Conservation (phyloP, 2,329 filamentous ascomycete species). For the Davidsoniella eucalypti region DNA sequence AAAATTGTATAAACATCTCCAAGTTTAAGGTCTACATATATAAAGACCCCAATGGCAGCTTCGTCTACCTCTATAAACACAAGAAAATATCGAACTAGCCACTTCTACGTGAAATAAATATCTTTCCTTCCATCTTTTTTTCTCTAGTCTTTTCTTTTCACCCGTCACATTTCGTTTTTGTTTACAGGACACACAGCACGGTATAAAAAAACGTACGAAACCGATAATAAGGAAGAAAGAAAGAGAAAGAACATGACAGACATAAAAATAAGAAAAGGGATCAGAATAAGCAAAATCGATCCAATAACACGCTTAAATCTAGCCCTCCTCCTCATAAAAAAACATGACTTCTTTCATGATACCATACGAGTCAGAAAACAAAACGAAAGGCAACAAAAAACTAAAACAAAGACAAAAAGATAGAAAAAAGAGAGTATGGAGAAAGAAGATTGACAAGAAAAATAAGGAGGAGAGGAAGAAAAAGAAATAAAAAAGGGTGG, state of each 20-base stretch:
- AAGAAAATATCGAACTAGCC: too few species aligned
- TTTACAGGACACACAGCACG: not conserved
- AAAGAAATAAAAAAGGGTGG: not conserved
- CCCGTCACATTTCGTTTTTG: not conserved
- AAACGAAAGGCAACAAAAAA: not conserved
- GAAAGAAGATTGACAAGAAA: not conserved
- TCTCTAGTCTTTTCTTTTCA: not conserved
- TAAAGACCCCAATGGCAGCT: too few species aligned
- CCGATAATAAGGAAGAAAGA: conserved; percentile 13
- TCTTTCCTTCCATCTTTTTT: too few species aligned
- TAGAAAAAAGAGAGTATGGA: not conserved
- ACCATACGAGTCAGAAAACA: not conserved
- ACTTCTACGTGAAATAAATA: too few species aligned
- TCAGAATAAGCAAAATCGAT: not conserved
- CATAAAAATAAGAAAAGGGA: not conserved
- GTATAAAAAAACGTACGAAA: not conserved
- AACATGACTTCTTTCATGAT: not conserved
- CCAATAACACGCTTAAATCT: not conserved
- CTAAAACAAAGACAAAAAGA: conserved; percentile 1
- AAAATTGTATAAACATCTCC: too few species aligned
- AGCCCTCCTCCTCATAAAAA: conserved; percentile 1
- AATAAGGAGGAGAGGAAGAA: not conserved
- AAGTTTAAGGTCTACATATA: too few species aligned
- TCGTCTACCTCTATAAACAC: too few species aligned
- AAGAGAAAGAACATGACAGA: conserved; percentile 11